Conservation (phyloP, 2,329 filamentous ascomycete species). For the Pseudodiploospora longispora region DNA sequence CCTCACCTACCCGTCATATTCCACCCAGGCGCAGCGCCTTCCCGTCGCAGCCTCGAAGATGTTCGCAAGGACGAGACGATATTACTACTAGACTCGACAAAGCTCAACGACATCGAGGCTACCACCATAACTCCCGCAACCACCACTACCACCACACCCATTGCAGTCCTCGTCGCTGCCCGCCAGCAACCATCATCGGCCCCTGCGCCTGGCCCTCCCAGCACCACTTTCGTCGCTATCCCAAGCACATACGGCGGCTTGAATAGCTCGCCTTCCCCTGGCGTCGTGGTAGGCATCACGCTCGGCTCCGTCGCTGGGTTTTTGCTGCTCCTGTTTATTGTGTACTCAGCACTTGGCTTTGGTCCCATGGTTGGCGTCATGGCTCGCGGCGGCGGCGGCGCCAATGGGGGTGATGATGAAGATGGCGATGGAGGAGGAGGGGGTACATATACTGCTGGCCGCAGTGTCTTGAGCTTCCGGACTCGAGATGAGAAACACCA, state of each 20-base stretch:
- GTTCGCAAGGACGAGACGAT: not conserved
- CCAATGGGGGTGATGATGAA: too few relatives aligned
- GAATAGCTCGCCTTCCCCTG: conserved; percentile 33
- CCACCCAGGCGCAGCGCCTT: not conserved
- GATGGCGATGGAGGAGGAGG: not conserved
- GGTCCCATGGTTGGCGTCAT: conserved; percentile 23
- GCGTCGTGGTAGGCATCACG: conserved; percentile 35
- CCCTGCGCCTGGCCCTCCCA: conserved; percentile 10
- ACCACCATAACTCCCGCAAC: conserved; percentile 1
- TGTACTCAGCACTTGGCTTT: conserved; percentile 42
- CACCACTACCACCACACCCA: conserved; percentile 3
- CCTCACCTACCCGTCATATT: not conserved
- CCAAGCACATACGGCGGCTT: conserved; percentile 27
- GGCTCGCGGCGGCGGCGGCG: not conserved
- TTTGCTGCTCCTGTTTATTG: conserved; percentile 42
- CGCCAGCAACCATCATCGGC: conserved; percentile 5
- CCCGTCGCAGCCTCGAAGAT: not conserved
- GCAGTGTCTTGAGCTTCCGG: conserved; percentile 11
- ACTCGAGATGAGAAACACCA: conserved; percentile 5
- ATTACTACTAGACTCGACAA: not conserved
- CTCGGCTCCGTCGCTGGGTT: conserved; percentile 41
- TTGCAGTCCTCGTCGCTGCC: conserved; percentile 6
- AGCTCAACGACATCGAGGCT: not conserved
- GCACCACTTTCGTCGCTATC: conserved; percentile 20
- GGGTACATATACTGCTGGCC: conserved; percentile 2